Evolutionary conservation across 1,139 yeast species (phyloP).

Genomic region (Suhomyces yuchorum): DNA sequence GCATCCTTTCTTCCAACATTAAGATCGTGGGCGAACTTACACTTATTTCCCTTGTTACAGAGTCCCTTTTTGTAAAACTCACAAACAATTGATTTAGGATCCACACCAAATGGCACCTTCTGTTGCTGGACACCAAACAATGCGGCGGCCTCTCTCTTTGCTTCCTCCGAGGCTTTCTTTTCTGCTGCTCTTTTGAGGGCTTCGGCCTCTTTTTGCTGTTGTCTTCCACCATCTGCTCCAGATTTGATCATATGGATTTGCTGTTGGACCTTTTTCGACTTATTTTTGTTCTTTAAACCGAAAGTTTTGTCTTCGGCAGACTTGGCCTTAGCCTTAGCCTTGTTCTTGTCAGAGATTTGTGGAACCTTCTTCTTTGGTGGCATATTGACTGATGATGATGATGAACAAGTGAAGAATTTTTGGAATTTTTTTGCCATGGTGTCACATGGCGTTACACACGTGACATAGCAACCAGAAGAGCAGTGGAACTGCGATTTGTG

Average conservation of each 20-base stretch:
- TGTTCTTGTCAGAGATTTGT: conserved; percentile 59
- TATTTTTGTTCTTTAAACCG: conserved; percentile 92
- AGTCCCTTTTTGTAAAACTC: conserved; percentile 84
- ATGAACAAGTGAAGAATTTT: conserved; percentile 1
- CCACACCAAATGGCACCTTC: conserved; percentile 95
- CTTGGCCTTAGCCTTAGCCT: conserved; percentile 69
- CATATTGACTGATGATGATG: conserved; percentile 14
- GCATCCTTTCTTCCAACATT: conserved; percentile 83
- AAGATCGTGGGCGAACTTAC: conserved; percentile 93
- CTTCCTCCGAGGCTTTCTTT: conserved; percentile 88
- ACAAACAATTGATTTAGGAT: conserved; percentile 93
- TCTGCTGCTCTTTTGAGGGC: conserved; percentile 77
- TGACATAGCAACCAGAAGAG: not conserved
- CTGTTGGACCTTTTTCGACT: conserved; percentile 88
- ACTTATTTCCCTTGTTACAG: conserved; percentile 89
- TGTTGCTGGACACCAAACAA: conserved; percentile 74
- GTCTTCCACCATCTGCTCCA: conserved; percentile 63
- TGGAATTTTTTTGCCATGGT: not conserved
- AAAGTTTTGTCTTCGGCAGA: conserved; percentile 87
- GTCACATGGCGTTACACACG: not conserved
- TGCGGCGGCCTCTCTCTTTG: conserved; percentile 83
- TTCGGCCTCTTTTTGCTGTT: conserved; percentile 75
- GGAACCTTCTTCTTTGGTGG: conserved; percentile 71
- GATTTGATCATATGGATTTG: conserved; percentile 74
- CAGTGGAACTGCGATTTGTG: too few species aligned